Conservation (phyloP, 345 rosid genomes). For the Raphanus raphanistrum region DNA sequence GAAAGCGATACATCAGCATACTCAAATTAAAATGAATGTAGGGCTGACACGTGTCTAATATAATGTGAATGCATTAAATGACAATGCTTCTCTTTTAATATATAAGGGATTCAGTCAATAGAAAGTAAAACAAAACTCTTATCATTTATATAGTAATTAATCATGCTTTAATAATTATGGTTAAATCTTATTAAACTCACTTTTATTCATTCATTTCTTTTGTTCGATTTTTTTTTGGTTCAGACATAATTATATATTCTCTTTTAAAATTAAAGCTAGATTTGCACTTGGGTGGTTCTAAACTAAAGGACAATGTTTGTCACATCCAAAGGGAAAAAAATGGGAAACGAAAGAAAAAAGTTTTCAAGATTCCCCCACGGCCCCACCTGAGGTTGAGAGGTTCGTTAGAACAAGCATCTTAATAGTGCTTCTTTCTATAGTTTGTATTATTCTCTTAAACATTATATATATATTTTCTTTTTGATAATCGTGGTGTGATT, state of each 20-base stretch:
- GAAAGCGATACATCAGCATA: no score
- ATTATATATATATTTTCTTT: no score
- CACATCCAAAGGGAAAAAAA: neutral
- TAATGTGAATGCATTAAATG: no score
- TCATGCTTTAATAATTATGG: no score
- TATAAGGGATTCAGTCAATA: no score
- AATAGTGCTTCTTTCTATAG: conserved; percentile 6
- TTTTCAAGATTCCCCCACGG: neutral
- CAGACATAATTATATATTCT: neutral
- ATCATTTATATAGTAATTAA: no score
- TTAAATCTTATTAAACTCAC: neutral
- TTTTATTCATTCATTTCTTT: neutral
- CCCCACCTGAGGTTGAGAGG: conserved; percentile 12
- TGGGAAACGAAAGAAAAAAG: neutral
- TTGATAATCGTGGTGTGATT: no score
- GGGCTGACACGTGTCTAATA: no score
- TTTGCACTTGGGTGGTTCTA: conserved; percentile 14
- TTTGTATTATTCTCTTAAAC: neutral
- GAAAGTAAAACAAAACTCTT: no score
- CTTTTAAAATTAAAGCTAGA: neutral
- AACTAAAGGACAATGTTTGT: conserved; percentile 4
- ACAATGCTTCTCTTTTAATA: no score
- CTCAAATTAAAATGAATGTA: no score
- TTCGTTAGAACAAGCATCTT: conserved; percentile 9
- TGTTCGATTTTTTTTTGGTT: neutral